Evolutionary conservation across 108 stramenopile species (phyloP).

Genomic region (Cyclotella sp.): DNA sequence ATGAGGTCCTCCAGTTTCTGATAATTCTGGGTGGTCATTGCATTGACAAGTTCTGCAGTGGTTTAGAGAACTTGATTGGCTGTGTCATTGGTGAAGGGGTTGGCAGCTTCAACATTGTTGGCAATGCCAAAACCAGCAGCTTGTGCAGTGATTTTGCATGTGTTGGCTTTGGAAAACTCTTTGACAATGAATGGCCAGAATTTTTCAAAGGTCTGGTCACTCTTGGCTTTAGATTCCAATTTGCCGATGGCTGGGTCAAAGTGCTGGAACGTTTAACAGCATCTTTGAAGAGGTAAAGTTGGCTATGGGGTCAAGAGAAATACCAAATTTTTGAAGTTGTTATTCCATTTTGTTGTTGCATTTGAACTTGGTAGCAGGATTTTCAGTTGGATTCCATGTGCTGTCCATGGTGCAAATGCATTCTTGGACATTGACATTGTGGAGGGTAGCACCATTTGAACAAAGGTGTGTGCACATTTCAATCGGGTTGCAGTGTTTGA

Average conservation of each 20-base stretch:
- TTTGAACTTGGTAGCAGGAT: neutral
- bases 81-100: neutral
- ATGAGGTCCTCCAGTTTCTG: neutral
- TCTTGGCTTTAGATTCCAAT: neutral
- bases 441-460: neutral
- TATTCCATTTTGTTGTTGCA: neutral
- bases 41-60: slow-evolving; percentile 1
- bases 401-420: neutral
- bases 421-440: neutral
- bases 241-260: neutral
- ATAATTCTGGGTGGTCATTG: neutral
- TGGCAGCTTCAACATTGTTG: neutral
- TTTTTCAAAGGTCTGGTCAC: neutral
- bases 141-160: neutral
- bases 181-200: neutral
- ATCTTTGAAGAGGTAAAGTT: neutral
- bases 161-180: neutral
- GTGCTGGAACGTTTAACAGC: neutral
- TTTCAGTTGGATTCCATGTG: neutral
- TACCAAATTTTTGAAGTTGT: neutral
- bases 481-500: slow-evolving; percentile 1
- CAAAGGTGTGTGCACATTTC: slow-evolving; percentile 7
- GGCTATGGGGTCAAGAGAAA: neutral
- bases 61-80: neutral
- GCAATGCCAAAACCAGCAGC: neutral